phyloP scores from a whole-genome alignment of 345 rosid genomes.

The Sapria himalayana region DNA sequence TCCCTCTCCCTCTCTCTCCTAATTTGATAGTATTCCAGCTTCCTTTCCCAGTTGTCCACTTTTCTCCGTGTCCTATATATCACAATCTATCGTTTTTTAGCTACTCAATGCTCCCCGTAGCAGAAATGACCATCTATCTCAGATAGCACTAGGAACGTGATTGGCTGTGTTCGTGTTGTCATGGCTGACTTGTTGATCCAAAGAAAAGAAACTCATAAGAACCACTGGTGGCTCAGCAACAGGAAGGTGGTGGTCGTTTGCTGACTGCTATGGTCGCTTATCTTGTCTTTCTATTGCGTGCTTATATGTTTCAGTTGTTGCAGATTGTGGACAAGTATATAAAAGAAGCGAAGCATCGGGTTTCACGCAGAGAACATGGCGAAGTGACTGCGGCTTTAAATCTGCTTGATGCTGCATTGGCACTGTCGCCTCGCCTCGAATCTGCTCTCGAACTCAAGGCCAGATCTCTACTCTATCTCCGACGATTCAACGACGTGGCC shows the following conservation, averaged over 20 bases:
- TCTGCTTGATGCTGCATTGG: conserved; percentile 61
- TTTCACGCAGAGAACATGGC: conserved; percentile 40
- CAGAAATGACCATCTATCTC: too few species aligned
- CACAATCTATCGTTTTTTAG: too few species aligned
- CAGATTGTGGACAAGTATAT: conserved; percentile 64
- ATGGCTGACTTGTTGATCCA: not conserved
- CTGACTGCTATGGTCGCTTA: not conserved
- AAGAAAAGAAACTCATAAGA: conserved; percentile 19
- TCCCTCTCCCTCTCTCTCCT: conserved; percentile 11
- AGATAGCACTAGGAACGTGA: too few species aligned
- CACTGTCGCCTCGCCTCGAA: conserved; percentile 56
- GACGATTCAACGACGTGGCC: conserved; percentile 56
- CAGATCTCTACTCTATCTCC: conserved; percentile 38
- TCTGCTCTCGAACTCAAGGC: conserved; percentile 66
- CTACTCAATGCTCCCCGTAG: too few species aligned
- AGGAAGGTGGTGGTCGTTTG: conserved; percentile 28
- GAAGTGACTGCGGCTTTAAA: conserved; percentile 43
- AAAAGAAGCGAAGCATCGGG: conserved; percentile 45
- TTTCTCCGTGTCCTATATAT: conserved; percentile 12
- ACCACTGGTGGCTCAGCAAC: conserved; percentile 84
- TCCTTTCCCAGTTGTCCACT: conserved; percentile 15
- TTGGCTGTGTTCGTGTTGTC: too few species aligned
- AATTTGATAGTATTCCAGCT: conserved; percentile 5
- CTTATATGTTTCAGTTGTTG: not conserved
- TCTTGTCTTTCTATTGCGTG: not conserved